Conservation (phyloP, 768 basidiomycete species). For the Lyophyllum semitale region DNA sequence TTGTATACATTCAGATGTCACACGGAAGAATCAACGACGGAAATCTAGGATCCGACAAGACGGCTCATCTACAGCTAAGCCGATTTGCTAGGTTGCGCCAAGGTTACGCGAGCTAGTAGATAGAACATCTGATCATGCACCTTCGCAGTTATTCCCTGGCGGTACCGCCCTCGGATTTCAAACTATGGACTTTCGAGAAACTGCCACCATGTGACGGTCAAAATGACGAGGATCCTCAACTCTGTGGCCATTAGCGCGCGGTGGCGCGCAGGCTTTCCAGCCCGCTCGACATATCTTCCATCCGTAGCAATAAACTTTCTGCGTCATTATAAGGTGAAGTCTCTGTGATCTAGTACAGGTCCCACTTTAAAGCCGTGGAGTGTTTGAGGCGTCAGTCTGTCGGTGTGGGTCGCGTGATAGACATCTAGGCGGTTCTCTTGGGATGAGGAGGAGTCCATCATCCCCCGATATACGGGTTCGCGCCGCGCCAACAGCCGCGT, state of each 20-base stretch:
- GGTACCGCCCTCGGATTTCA: not conserved
- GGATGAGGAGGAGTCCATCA: not conserved
- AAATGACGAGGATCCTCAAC: not conserved
- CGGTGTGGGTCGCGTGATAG: constrained; percentile 5
- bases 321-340: not conserved
- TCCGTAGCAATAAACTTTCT: not conserved
- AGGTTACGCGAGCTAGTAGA: too few species aligned
- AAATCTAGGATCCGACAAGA: not conserved
- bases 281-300: not conserved
- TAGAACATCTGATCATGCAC: not conserved
- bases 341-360: not conserved
- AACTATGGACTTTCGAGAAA: not conserved
- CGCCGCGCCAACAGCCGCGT: not conserved
- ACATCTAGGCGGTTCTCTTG: not conserved
- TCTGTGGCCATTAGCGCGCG: not conserved
- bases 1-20: not conserved
- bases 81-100: too few species aligned
- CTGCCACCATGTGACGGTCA: not conserved
- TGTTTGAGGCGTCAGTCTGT: not conserved
- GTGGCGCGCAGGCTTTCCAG: not conserved
- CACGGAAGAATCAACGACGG: not conserved
- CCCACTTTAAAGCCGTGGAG: not conserved
- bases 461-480: not conserved
- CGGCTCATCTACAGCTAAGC: not conserved
- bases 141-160: not conserved